These are phyloP conservation scores for Candida corydali DNA, from an alignment of 805 yeast species.

Conservation along the genomic window DNA sequence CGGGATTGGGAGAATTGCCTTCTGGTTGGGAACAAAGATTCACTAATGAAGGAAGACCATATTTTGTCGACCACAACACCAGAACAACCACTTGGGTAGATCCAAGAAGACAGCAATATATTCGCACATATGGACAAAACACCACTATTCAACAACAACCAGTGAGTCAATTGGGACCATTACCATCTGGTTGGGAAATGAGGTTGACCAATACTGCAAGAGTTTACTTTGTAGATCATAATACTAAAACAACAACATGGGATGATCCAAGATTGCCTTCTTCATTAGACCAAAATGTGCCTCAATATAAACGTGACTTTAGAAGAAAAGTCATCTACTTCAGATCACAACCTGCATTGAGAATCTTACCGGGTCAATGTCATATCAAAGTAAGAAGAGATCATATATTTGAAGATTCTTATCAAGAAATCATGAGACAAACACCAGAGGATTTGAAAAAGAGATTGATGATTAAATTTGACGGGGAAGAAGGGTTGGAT, in stretches of 20 bases:
- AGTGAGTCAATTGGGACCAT: conserved; percentile 93
- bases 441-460: conserved; percentile 97
- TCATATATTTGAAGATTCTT: conserved; percentile 94
- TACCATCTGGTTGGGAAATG: conserved; percentile 99
- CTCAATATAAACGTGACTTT: conserved; percentile 98
- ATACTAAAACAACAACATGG: conserved; percentile 99
- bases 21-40: conserved; percentile 99
- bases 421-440: conserved; percentile 98
- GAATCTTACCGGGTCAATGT: conserved; percentile 98
- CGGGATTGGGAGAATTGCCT: conserved; percentile 95
- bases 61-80: conserved; percentile 98
- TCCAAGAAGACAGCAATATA: conserved; percentile 97
- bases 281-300: conserved; percentile 95
- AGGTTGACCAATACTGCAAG: conserved; percentile 97
- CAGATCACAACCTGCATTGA: conserved; percentile 95
- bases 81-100: conserved; percentile 99
- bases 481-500: conserved; percentile 99
- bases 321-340: conserved; percentile 95
- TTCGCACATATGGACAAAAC: conserved; percentile 86
- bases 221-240: conserved; percentile 97
- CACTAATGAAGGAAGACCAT: conserved; percentile 97
- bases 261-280: conserved; percentile 99
- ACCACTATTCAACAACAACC: conserved; percentile 97
- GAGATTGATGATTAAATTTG: conserved; percentile 95
- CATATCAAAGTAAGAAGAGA: conserved; percentile 96